Evolutionary conservation across 805 yeast genomes (phyloP).

Genomic region (Cyberlindnera subsufficiens): DNA sequence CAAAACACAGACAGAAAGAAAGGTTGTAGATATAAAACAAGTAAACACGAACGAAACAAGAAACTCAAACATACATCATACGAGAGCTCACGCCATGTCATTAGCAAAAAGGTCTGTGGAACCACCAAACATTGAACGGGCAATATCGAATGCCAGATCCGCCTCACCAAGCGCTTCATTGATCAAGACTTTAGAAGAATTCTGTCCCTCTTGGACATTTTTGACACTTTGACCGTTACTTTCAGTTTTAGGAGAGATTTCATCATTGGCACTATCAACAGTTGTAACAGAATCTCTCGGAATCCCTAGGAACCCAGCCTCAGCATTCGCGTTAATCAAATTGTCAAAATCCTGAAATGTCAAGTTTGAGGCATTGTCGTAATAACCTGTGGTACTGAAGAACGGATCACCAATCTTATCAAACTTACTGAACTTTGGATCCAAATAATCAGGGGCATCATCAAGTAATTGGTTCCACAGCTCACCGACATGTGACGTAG

Average conservation of each 20-base stretch:
- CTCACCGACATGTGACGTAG: conserved; percentile 2
- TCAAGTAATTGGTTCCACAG: conserved; percentile 23
- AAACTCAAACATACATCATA: neutral
- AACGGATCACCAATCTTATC: conserved; percentile 22
- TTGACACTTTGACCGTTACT: conserved; percentile 1
- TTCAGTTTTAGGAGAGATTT: conserved; percentile 16
- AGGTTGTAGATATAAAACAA: too few relatives aligned
- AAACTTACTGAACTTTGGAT: conserved; percentile 18
- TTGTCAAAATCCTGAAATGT: conserved; percentile 11
- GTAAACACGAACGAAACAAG: too few relatives aligned
- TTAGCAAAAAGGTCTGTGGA: neutral
- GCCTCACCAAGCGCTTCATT: conserved; percentile 8
- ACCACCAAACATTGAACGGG: conserved; percentile 23
- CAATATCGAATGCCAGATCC: conserved; percentile 22
- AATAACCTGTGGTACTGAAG: conserved; percentile 4
- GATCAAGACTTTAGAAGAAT: neutral
- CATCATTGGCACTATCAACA: conserved; percentile 10
- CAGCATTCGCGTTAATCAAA: neutral
- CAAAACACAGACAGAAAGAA: neutral
- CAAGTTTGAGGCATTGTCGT: neutral
- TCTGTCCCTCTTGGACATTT: neutral
- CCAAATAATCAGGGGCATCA: conserved; percentile 21
- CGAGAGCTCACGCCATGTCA: conserved; percentile 1
- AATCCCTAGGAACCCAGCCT: neutral
- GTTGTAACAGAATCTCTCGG: neutral